phyloP scores from a whole-genome alignment of 2,329 filamentous ascomycete species.

The Exophiala aquamarina region DNA sequence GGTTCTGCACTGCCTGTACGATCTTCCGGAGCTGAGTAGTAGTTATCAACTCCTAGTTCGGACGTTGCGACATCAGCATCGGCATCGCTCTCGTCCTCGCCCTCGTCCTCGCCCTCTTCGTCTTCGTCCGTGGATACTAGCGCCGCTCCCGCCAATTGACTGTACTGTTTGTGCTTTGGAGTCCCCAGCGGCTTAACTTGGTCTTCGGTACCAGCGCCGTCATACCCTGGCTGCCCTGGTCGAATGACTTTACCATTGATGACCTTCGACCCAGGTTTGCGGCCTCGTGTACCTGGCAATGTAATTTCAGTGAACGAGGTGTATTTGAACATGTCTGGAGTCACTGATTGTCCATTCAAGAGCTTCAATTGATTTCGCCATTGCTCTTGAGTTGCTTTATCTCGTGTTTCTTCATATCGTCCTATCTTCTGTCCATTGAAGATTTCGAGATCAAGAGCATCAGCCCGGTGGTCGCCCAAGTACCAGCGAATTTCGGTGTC shows the following conservation, averaged over 20 bases:
- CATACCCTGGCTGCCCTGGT: conserved; percentile 20
- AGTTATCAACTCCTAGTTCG: conserved; percentile 1
- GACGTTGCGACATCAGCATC: conserved; percentile 25
- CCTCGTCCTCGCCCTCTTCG: conserved; percentile 7
- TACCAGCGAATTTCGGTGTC: conserved; percentile 48
- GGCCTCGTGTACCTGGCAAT: conserved; percentile 11
- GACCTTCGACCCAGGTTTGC: conserved; percentile 25
- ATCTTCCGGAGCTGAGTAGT: too few relatives aligned
- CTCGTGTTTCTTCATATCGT: conserved; percentile 45
- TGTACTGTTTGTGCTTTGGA: conserved; percentile 21
- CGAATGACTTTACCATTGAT: conserved; percentile 24
- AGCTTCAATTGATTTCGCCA: conserved; percentile 49
- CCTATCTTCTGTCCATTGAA: conserved; percentile 56
- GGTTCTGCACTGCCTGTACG: neutral
- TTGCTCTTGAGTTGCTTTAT: conserved; percentile 35
- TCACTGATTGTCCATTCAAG: conserved; percentile 37
- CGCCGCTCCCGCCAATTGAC: conserved; percentile 23
- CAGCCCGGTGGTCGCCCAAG: conserved; percentile 57
- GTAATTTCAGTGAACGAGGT: conserved; percentile 2
- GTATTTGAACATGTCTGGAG: conserved; percentile 8
- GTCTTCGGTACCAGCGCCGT: conserved; percentile 2
- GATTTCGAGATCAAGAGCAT: conserved; percentile 56
- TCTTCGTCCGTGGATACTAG: conserved; percentile 26
- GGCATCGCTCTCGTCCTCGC: conserved; percentile 4
- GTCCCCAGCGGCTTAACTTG: conserved; percentile 6